Base-by-base conservation (phyloP, 148 eudicot species). In the Vaccinium myrtillus region DNA sequence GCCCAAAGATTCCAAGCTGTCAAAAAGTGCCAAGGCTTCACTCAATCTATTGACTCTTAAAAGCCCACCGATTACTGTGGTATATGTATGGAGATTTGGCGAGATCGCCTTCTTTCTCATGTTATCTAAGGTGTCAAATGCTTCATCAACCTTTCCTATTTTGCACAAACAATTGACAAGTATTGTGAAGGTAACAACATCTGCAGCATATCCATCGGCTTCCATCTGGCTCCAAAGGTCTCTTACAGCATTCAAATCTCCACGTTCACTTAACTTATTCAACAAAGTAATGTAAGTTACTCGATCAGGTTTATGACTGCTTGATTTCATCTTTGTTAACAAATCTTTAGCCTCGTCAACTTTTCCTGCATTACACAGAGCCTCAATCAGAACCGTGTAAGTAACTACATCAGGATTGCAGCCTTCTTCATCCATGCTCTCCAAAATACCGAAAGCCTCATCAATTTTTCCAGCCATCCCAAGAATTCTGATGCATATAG, bases 61-160 rank as follows among this genome's bases (percentile, higher is more conserved):
- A 85, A 94, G 93, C 87, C 98, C 99, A 25, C 91, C 86, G 39
- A 96, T 92, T 84, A 96, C 55, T 15, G 98, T 90, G 86, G 93
- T 96, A 89, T 93, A 95, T 23, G 99, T 96, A 86, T 92, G 97
- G 86, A 93, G 94, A 91, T 96, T 96, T 14, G 99, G 97, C 70
- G 79, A 78, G 79, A 97, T 83, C 36, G 91, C 96, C 76, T 79
- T 84, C 65, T 88, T 84, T 82, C 86, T 88, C 99, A 97, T 97
- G 78, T 84, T 75, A 76, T 91, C 88, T 80, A 97, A 86, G 61
- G 87, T 89, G 71, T 86, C 84, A 86, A 93, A 91, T 65, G 98
- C 98, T 83, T 89, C 92, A 50, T 82, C 85, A 78, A 95, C 75
- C 80, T 90, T 93, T 63, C 96, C 94, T 8, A 82, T 89, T 85